phyloP scores from a whole-genome alignment of 371 early-diverging fungal species.

The Mucor sp. region DNA sequence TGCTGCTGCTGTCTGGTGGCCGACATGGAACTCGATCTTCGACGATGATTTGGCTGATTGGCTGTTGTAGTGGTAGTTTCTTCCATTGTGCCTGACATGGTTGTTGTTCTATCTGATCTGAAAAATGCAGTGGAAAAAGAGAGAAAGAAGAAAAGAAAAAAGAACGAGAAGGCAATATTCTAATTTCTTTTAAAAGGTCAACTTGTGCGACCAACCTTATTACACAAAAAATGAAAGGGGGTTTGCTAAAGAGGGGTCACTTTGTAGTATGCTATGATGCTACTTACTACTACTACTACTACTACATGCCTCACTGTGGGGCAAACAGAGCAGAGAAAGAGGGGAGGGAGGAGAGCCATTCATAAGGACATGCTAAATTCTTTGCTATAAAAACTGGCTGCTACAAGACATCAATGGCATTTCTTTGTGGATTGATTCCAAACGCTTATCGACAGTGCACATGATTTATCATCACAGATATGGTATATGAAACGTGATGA shows the following conservation, averaged over 20 bases:
- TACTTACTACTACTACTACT: too few species aligned
- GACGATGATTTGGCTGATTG: not conserved
- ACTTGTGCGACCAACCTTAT: not conserved
- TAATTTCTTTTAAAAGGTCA: not conserved
- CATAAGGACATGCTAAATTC: not conserved
- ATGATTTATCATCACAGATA: not conserved
- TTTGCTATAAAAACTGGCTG: not conserved
- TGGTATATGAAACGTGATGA: not conserved
- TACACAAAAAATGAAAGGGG: not conserved
- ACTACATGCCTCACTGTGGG: not conserved
- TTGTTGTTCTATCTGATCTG: not conserved
- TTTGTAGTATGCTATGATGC: not conserved
- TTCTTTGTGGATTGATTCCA: not conserved
- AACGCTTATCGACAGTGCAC: not conserved
- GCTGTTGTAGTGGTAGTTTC: not conserved
- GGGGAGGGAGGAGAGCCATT: not conserved
- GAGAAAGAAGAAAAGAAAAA: not conserved
- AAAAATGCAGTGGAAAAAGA: constrained; percentile 1
- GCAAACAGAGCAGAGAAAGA: not conserved
- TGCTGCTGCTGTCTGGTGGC: not conserved
- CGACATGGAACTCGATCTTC: constrained; percentile 13
- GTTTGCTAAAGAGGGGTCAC: not conserved
- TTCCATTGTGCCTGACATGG: not conserved
- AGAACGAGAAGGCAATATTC: not conserved
- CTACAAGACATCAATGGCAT: not conserved